Evolutionary conservation across 176 grass and related monocot species (phyloP), one percentile per base, ranked within the genome.

Genomic region (Oryza meridionalis): DNA sequence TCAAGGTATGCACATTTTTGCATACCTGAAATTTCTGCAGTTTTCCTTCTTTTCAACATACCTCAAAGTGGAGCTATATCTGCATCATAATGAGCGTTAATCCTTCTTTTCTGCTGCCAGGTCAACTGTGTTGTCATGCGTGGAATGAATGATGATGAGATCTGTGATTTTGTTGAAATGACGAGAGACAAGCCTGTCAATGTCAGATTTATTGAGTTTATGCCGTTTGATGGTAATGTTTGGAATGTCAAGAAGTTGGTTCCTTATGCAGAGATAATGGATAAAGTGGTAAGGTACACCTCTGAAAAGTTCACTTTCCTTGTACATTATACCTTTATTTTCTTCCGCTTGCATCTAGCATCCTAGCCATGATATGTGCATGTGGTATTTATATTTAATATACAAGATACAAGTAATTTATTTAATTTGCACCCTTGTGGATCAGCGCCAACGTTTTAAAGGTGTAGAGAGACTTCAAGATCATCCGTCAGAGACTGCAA

Each of bases 211-310:
- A 97, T 98, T 66, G 95, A 98, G 82, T 98, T 98, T 81, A 98
- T 98, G 95, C 95, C 95, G 50, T 98, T 98, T 79, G 92, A 98
- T 91, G 95, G 95, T 86, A 98, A 98, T 93, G 92, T 95, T 85
- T 98, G 95, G 95, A 98, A 95, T 88, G 70, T 91, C 59, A 98
- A 94, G 87, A 98, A 98, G 33, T 79, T 98, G 62, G 95, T 98
- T 78, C 76, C 95, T 50, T 98, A 98, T 88, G 95, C 84, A 65
- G 95, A 98, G 85, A 90, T 97, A 78, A 73, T 97, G 72, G 90
- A 93, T 89, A 93, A 83, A 97, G 90, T 97, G 92, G 95, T 94
- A 94, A 94, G 88, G 89, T 91, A 92, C 79, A 86, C 79, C 33
- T 84, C 80, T 86, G 76, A 65, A 53, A 77, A 75, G 22, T 85